phyloP scores from a whole-genome alignment of 306 rosid species.

The Mimosa bimucronata region DNA sequence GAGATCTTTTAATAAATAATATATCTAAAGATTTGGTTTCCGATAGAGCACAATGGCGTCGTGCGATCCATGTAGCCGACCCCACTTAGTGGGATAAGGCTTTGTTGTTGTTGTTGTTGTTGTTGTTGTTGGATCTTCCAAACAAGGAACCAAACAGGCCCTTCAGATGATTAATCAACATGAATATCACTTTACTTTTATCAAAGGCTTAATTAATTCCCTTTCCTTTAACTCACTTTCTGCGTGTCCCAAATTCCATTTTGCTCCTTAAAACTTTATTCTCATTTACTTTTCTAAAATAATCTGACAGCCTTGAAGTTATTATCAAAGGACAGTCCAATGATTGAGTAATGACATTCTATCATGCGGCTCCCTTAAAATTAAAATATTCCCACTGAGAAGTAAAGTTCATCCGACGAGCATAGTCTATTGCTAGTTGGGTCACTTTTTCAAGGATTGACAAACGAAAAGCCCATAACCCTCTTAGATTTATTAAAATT shows the following conservation, averaged over 20 bases:
- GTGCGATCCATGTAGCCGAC: too few species aligned
- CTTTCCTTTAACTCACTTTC: not conserved
- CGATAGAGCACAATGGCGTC: too few species aligned
- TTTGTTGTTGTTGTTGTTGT: too few species aligned
- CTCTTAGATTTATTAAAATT: not conserved
- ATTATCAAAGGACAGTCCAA: not conserved
- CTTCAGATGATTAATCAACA: not conserved
- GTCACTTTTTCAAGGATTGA: not conserved
- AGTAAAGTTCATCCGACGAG: conserved; percentile 5
- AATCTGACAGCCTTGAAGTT: not conserved
- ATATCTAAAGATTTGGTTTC: too few species aligned
- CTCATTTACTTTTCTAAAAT: conserved; percentile 25
- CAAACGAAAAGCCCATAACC: not conserved
- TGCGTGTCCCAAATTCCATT: conserved; percentile 12
- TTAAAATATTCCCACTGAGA: conserved; percentile 11
- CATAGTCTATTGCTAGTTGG: conserved; percentile 1
- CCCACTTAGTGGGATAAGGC: too few species aligned
- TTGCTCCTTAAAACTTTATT: conserved; percentile 27
- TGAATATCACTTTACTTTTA: not conserved
- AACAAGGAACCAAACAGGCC: not conserved
- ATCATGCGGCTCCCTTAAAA: not conserved
- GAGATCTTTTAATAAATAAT: too few species aligned
- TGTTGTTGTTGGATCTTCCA: not conserved
- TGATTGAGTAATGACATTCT: not conserved
- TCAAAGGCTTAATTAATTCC: not conserved